Evolutionary conservation across 2,329 filamentous ascomycete species (phyloP).

Genomic region (Alternaria sp.): DNA sequence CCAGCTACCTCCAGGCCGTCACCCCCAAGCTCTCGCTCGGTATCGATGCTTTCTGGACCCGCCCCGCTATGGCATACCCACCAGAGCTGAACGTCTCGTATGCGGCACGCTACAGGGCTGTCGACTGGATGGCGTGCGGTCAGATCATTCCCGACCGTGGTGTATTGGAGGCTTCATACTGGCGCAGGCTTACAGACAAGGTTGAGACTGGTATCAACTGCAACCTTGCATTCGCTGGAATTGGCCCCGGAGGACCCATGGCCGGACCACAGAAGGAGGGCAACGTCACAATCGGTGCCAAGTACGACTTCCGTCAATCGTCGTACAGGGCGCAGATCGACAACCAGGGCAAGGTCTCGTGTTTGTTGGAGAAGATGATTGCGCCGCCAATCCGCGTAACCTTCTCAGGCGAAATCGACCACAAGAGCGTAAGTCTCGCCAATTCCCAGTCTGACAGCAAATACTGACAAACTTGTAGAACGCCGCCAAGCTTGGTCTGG

Average conservation of each 20-base stretch:
- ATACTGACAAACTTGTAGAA: slow-evolving; percentile 64
- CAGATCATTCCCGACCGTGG: slow-evolving; percentile 89
- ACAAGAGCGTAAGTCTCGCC: slow-evolving; percentile 78
- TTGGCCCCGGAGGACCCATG: slow-evolving; percentile 67
- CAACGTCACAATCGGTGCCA: slow-evolving; percentile 87
- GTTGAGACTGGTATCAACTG: slow-evolving; percentile 96
- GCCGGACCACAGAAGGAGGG: slow-evolving; percentile 81
- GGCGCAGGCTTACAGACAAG: slow-evolving; percentile 89
- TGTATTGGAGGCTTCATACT: slow-evolving; percentile 84
- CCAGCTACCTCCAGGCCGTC: slow-evolving; percentile 91
- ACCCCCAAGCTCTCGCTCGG: slow-evolving; percentile 87
- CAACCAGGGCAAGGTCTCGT: slow-evolving; percentile 91
- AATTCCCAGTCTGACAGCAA: not conserved
- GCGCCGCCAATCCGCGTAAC: slow-evolving; percentile 91
- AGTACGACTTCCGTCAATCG: slow-evolving; percentile 97
- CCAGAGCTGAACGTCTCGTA: slow-evolving; percentile 94
- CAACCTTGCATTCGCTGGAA: slow-evolving; percentile 78
- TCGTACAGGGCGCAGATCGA: slow-evolving; percentile 96
- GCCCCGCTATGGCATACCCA: slow-evolving; percentile 78
- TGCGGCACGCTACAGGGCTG: slow-evolving; percentile 86
- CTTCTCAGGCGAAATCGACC: slow-evolving; percentile 95
- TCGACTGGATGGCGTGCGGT: slow-evolving; percentile 90
- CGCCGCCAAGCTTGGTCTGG: slow-evolving; percentile 92
- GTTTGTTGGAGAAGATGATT: slow-evolving; percentile 93
- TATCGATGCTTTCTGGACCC: slow-evolving; percentile 93